Percentiles rank a stretch among this genome's conserved stretches.
phyloP scores from a whole-genome alignment of 2,329 filamentous ascomycete genomes.

The Thyridium curvatum region DNA sequence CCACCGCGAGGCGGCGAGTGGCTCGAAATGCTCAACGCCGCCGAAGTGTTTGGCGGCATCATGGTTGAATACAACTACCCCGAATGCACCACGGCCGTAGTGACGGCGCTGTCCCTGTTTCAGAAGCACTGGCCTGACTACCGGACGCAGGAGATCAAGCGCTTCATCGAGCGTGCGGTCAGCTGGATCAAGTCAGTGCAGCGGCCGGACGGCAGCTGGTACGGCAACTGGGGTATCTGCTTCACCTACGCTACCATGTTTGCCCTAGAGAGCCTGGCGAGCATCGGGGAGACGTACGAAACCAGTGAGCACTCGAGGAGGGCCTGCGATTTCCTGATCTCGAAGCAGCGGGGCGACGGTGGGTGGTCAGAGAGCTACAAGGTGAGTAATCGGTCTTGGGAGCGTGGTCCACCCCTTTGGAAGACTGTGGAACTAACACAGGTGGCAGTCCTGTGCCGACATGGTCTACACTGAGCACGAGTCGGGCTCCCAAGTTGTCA shows the following conservation, averaged over 20 bases:
- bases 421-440: conserved; percentile 47
- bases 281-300: conserved; percentile 73
- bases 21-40: conserved; percentile 84
- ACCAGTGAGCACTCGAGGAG: conserved; percentile 65
- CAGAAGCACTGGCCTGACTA: conserved; percentile 76
- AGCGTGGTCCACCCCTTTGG: conserved; percentile 18
- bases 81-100: conserved; percentile 94
- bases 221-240: conserved; percentile 96
- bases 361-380: conserved; percentile 96
- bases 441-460: conserved; percentile 62
- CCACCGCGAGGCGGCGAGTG: conserved; percentile 68
- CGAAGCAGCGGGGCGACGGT: conserved; percentile 79
- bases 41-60: conserved; percentile 92
- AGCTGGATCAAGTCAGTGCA: conserved; percentile 79
- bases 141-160: conserved; percentile 65
- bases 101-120: conserved; percentile 82
- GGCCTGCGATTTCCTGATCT: conserved; percentile 80
- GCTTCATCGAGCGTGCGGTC: conserved; percentile 67
- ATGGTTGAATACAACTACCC: conserved; percentile 99
- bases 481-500: conserved; percentile 79
- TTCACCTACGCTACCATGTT: conserved; percentile 98
- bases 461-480: conserved; percentile 68
- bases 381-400: conserved; percentile 29
- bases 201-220: conserved; percentile 83
- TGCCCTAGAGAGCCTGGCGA: conserved; percentile 77